Evolutionary conservation across 768 basidiomycete species (phyloP).

Genomic region (Trametes coccinea): DNA sequence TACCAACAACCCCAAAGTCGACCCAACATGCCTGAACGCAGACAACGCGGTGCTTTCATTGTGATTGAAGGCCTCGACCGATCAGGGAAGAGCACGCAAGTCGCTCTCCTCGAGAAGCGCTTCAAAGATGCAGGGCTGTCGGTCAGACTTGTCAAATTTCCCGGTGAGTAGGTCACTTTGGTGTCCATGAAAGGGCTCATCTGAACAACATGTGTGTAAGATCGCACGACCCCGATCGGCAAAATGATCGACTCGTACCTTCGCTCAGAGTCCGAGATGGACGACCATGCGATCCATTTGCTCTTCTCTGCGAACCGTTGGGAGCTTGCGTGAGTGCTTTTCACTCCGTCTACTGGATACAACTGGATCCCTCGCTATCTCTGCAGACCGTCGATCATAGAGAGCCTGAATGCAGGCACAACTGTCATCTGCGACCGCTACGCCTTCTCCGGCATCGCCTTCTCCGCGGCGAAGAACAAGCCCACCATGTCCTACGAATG

Average conservation of each 20-base stretch:
- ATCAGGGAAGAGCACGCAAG: slow-evolving; percentile 93
- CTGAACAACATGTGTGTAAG: slow-evolving; percentile 40
- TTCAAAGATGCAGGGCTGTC: slow-evolving; percentile 47
- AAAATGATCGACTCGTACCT: slow-evolving; percentile 93
- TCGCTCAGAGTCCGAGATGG: slow-evolving; percentile 78
- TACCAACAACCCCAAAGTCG: no score
- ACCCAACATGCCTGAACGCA: slow-evolving; percentile 13
- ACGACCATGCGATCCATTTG: slow-evolving; percentile 89
- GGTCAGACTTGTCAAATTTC: slow-evolving; percentile 79
- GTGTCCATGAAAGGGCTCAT: no score
- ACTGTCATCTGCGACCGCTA: slow-evolving; percentile 90
- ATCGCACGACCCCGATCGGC: slow-evolving; percentile 89
- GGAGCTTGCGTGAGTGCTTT: slow-evolving; percentile 76
- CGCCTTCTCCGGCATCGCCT: slow-evolving; percentile 95
- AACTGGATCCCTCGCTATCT: neutral
- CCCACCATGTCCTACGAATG: slow-evolving; percentile 63
- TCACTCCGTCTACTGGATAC: no score
- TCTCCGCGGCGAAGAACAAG: slow-evolving; percentile 55
- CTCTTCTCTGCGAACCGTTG: slow-evolving; percentile 97
- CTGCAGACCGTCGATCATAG: slow-evolving; percentile 59
- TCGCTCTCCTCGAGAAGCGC: slow-evolving; percentile 54
- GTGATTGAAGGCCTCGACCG: slow-evolving; percentile 95
- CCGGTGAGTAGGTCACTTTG: slow-evolving; percentile 54
- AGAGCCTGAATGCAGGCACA: slow-evolving; percentile 59
- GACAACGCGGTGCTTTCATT: slow-evolving; percentile 71